Base-by-base conservation (phyloP, 768 basidiomycete genomes). In the Mycena pura region DNA sequence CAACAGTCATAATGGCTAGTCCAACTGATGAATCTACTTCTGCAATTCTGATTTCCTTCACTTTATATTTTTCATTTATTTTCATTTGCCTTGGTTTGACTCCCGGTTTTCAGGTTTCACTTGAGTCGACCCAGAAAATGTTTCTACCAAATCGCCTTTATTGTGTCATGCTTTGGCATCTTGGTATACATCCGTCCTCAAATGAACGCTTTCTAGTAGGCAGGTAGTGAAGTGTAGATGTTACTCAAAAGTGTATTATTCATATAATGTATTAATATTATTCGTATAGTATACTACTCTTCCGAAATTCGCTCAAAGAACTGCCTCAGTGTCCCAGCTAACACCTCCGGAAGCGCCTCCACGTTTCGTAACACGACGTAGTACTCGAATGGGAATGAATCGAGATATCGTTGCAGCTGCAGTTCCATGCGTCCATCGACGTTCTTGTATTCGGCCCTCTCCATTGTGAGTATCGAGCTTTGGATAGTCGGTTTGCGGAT, bases 301-400 rank as follows among this genome's bases (percentile, higher is more conserved):
- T 91, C 92, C 9, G 90, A 89, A 53, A 93, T 84, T 55, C 89
- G 83, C 73, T 94, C 92, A 65, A 95, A 94, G 72, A 95, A 99
- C 73, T 99, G 95, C 69, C 92, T 90, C 60, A 99, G 76, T 2
- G 94, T 97, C 45, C 88, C 87, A 21, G 92, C 84, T 65, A 99
- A 77, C 13, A 97, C 93, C 55, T 95, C 92, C 3, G 97, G 96
- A 34, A 99, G 77, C 17, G 93, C 89, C 74, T 96, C 95, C 41
- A 96, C 93, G 65, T 91, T 86, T 60, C 95, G 80, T 49, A 99
- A 74, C n/a, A 99, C 89, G 46, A 98, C 90, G 67, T 95, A 99
- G 70, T 96, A 96, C 77, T 98, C 94, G 77, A 99, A 99, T 0
- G 97, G 97, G 84, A 99, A 98, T 3, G 93, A 89, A 71, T 98